phyloP scores from a whole-genome alignment of 495 filamentous ascomycete species.

The Daldinia decipiens region DNA sequence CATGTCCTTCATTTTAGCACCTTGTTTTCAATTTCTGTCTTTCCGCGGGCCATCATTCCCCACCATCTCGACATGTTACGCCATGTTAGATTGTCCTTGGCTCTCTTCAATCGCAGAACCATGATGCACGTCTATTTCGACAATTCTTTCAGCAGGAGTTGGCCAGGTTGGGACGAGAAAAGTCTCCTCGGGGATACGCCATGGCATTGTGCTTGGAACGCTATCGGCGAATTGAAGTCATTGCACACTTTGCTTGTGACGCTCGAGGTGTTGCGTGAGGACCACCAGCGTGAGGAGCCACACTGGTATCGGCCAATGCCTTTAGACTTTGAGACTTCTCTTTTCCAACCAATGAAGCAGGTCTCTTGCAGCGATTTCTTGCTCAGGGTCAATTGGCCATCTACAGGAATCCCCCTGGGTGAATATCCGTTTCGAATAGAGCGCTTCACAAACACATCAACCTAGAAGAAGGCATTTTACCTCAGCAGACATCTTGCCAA shows the following conservation, averaged over 20 bases:
- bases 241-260: constrained; percentile 1
- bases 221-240: background rate
- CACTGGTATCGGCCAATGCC: background rate
- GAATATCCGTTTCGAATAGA: background rate
- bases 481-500: background rate
- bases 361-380: background rate
- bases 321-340: background rate
- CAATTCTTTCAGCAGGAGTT: background rate
- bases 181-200: background rate
- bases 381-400: background rate
- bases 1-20: background rate
- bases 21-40: background rate
- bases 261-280: background rate
- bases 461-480: background rate
- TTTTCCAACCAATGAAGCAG: constrained; percentile 1
- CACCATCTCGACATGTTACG: background rate
- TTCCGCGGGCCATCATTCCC: background rate
- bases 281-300: background rate
- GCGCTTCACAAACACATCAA: background rate
- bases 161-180: background rate
- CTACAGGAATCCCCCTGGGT: background rate
- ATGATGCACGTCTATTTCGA: background rate
- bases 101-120: background rate
- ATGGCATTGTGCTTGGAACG: background rate
- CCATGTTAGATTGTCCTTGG: background rate